These are phyloP conservation scores for Sporodiniella umbellata DNA, from an alignment of 371 early-diverging fungal genomes.

Conservation along the genomic window DNA sequence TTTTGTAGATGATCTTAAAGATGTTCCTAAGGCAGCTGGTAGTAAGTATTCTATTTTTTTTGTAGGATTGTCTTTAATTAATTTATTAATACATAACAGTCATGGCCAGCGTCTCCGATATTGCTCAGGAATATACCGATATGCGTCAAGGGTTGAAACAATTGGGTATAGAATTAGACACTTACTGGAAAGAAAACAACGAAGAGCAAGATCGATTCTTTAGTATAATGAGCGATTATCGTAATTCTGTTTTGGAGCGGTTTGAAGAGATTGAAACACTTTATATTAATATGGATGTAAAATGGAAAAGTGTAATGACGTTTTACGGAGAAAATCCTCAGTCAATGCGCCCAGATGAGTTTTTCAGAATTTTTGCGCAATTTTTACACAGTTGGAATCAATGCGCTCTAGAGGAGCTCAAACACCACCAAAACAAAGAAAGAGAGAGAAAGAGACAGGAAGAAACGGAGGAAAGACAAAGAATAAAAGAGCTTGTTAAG, in stretches of 20 bases:
- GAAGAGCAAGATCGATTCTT: constrained; percentile 25
- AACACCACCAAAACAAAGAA: constrained; percentile 25
- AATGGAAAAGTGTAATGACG: constrained; percentile 33
- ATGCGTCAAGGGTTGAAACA: constrained; percentile 28
- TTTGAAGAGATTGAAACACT: constrained; percentile 30
- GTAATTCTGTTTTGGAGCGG: constrained; percentile 22
- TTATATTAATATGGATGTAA: constrained; percentile 35
- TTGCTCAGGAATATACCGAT: constrained; percentile 28
- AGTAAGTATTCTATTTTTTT: no score
- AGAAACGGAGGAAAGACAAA: constrained; percentile 27
- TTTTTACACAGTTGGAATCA: constrained; percentile 28
- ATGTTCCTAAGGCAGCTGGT: constrained; percentile 34
- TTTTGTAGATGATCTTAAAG: constrained; percentile 39
- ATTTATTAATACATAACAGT: constrained; percentile 9
- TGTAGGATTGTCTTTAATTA: no score
- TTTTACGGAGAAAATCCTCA: constrained; percentile 40
- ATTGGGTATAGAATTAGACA: constrained; percentile 14
- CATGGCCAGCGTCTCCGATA: constrained; percentile 26
- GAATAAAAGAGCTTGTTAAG: constrained; percentile 9
- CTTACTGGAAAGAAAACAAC: constrained; percentile 10
- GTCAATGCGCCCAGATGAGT: constrained; percentile 34
- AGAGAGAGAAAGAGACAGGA: constrained; percentile 24
- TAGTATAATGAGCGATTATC: constrained; percentile 34
- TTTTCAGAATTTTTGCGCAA: constrained; percentile 24
- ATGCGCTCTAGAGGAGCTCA: constrained; percentile 28